phyloP scores from a whole-genome alignment of 306 rosid species.

The Quillaja saponaria region DNA sequence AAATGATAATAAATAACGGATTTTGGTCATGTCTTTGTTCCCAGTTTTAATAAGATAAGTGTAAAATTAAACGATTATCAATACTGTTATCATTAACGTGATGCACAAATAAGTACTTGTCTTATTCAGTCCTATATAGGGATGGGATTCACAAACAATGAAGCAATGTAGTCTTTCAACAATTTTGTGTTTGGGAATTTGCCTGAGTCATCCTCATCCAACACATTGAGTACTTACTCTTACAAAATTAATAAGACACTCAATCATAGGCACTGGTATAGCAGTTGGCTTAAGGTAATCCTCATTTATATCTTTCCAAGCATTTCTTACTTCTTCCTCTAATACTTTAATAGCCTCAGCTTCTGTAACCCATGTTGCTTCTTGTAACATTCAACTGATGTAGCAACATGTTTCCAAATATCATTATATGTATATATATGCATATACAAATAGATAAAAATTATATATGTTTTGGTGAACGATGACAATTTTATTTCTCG shows the following conservation, averaged over 20 bases:
- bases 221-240: constrained; percentile 27
- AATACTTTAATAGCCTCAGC: constrained; percentile 21
- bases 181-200: constrained; percentile 32
- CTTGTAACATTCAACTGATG: constrained; percentile 48
- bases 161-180: constrained; percentile 22
- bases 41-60: no score
- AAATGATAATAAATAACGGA: no score
- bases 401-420: constrained; percentile 34
- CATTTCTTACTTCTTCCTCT: constrained; percentile 6
- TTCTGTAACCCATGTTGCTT: constrained; percentile 20
- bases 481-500: no score
- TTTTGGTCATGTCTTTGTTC: no score
- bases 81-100: no score
- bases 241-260: constrained; percentile 37
- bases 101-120: no score
- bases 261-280: constrained; percentile 38
- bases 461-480: no score
- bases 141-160: constrained; percentile 16
- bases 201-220: constrained; percentile 33
- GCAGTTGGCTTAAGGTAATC: constrained; percentile 23
- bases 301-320: constrained; percentile 51
- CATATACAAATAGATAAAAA: no score
- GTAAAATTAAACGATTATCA: no score
- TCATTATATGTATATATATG: no score
- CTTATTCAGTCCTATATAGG: neutral